Conservation (phyloP, 2,329 filamentous ascomycete species). For the Alternaria solani region DNA sequence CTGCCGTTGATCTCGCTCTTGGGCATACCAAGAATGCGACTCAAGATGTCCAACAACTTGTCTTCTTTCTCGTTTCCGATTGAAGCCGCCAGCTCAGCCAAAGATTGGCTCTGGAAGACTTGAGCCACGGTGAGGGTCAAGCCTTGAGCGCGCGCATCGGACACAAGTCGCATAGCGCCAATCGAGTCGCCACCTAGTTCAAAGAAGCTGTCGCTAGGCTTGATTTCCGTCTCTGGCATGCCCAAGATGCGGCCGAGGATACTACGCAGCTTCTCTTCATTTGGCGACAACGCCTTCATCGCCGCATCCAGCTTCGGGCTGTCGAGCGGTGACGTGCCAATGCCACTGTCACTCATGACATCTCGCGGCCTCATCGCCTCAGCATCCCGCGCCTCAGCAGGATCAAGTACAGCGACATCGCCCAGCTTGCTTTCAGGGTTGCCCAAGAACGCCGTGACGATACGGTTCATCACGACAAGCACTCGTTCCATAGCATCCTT, state of each 20-base stretch:
- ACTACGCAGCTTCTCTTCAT: conserved; percentile 34
- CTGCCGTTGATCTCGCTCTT: conserved; percentile 46
- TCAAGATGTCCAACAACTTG: conserved; percentile 38
- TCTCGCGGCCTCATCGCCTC: conserved; percentile 33
- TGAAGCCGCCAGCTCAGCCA: conserved; percentile 62
- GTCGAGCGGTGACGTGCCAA: conserved; percentile 25
- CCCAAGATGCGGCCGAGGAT: conserved; percentile 41
- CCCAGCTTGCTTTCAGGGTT: conserved; percentile 44
- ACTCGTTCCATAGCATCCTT: conserved; percentile 62
- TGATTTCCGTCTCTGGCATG: conserved; percentile 46
- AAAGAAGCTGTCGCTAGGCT: conserved; percentile 54
- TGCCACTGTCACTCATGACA: conserved; percentile 31
- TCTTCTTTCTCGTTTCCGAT: conserved; percentile 49
- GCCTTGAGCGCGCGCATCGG: conserved; percentile 47
- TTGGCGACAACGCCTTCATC: conserved; percentile 29
- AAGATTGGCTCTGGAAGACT: conserved; percentile 54
- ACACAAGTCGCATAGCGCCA: conserved; percentile 56
- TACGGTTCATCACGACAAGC: conserved; percentile 61
- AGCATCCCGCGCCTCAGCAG: conserved; percentile 41
- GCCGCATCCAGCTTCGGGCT: conserved; percentile 3
- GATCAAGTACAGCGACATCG: conserved; percentile 39
- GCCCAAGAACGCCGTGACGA: conserved; percentile 61
- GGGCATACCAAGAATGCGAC: conserved; percentile 40
- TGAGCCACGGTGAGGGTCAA: conserved; percentile 53
- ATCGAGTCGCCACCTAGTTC: conserved; percentile 58